These are phyloP conservation scores for Sugiyamaella grinbergsii DNA, from an alignment of 1,139 yeast species.

Conservation along the genomic window DNA sequence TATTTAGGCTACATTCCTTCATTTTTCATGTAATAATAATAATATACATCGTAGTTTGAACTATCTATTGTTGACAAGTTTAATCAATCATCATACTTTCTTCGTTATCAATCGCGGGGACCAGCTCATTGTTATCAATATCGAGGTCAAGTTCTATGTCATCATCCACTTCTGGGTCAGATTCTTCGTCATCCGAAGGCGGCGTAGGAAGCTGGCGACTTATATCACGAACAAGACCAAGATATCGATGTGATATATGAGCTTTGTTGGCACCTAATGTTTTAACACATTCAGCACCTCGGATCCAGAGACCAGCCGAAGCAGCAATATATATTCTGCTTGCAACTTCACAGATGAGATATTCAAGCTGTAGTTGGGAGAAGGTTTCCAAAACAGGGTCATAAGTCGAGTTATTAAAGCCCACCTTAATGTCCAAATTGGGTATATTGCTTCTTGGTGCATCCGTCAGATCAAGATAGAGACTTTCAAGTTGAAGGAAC, in stretches of 20 bases:
- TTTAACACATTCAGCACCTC: constrained; percentile 23
- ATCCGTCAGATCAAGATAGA: constrained; percentile 24
- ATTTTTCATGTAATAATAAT: constrained; percentile 6
- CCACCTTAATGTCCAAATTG: constrained; percentile 17
- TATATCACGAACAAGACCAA: constrained; percentile 21
- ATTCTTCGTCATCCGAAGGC: constrained; percentile 15
- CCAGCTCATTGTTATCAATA: constrained; percentile 6
- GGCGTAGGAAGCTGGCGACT: constrained; percentile 22
- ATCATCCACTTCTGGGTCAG: neutral
- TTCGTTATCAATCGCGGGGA: neutral
- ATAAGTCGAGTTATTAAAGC: neutral
- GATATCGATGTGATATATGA: constrained; percentile 34
- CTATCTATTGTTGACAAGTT: neutral
- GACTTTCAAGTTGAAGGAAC: constrained; percentile 30
- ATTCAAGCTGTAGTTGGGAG: constrained; percentile 24
- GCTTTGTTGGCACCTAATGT: constrained; percentile 30
- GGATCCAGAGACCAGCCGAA: constrained; percentile 28
- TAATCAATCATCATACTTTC: constrained; percentile 3
- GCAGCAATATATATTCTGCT: constrained; percentile 33
- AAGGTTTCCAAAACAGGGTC: constrained; percentile 1
- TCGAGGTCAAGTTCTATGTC: constrained; percentile 9
- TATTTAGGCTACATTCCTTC: neutral
- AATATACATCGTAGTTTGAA: constrained; percentile 1
- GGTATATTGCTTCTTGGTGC: constrained; percentile 23
- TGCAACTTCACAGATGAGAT: constrained; percentile 29